Evolutionary conservation across 2,329 filamentous ascomycete species (phyloP), one percentile per base, ranked within the genome.

Genomic region (Zasmidium cellare): DNA sequence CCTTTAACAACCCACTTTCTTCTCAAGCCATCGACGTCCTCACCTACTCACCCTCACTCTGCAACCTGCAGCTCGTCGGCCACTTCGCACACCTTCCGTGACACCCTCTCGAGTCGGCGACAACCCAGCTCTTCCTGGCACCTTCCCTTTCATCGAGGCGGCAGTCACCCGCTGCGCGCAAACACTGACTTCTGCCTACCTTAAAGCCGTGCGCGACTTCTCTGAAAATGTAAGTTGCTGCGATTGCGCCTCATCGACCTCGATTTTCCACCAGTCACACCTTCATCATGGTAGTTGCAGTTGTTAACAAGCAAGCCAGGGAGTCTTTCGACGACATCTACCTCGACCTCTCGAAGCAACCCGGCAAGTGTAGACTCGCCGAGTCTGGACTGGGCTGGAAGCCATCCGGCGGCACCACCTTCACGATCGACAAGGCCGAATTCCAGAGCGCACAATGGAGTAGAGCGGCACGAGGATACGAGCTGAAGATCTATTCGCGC

Each of bases 291-390:
- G 35, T 9, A 18, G 35, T 41, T 3, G 25, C 25, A 11, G 35
- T 41, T 3, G 35, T 49, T 60, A 46, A 60, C 50, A 44, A n/a
- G 25, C n/a, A 47, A 18, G 25, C 24, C 25, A 87, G 84, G 84
- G 94, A 99, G 85, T 94, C 89, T 73, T 99, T 99, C 78, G 93
- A 97, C 74, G 92, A 91, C 77, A 96, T 97, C 79, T 92, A 94
- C 77, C 86, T 99, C 69, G 93, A 99, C 75, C 85, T 99, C 60
- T 97, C 92, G 69, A 94, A 92, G 76, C 89, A 94, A 76, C 84
- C 87, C 58, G 94, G 94, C 67, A 94, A 93, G 79, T 97, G 92
- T 79, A 87, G 94, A 72, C 92, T 99, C 71, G 92, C 93, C 63
- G 93, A 97, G 74, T 92, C 87, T 53, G 94, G 94, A 60, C 85